A percentile compares a stretch with the other conserved stretches of the same genome.
Conservation (phyloP, 495 filamentous ascomycete species). For the Aspergillus sparsus region DNA sequence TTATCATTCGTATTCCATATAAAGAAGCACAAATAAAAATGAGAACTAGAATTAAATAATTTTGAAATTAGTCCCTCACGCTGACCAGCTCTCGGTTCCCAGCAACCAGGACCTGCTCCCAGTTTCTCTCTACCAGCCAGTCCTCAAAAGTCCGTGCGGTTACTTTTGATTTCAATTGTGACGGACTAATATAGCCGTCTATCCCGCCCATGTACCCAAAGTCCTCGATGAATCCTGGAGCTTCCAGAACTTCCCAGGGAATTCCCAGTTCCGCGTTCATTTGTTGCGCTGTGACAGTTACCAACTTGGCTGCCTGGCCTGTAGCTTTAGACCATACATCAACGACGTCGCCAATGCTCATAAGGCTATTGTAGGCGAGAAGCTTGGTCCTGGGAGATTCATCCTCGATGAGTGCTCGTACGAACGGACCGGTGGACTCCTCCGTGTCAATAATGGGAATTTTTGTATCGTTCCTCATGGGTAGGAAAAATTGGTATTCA, state of each 20-base stretch:
- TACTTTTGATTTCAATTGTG: slow-evolving; percentile 32
- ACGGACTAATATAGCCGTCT: slow-evolving; percentile 34
- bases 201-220: slow-evolving; percentile 45
- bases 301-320: slow-evolving; percentile 31
- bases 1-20: no score
- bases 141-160: slow-evolving; percentile 34
- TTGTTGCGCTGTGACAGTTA: slow-evolving; percentile 30
- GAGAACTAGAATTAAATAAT: no score
- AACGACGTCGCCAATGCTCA: slow-evolving; percentile 32
- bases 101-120: slow-evolving; percentile 6
- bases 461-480: slow-evolving; percentile 23
- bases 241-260: slow-evolving; percentile 41
- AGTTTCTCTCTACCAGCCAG: slow-evolving; percentile 29
- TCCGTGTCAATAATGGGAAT: slow-evolving; percentile 43
- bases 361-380: slow-evolving; percentile 44
- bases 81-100: slow-evolving; percentile 12
- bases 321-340: slow-evolving; percentile 35
- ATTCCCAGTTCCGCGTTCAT: slow-evolving; percentile 38
- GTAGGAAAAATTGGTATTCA: slow-evolving; percentile 31
- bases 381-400: slow-evolving; percentile 40
- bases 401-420: slow-evolving; percentile 39
- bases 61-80: background rate
- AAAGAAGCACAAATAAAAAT: no score
- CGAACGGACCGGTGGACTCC: slow-evolving; percentile 43
- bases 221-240: slow-evolving; percentile 36